These are phyloP conservation scores for Moesziomyces globuligerus DNA, from an alignment of 1,284 basidiomycete species.

Conservation along the genomic window DNA sequence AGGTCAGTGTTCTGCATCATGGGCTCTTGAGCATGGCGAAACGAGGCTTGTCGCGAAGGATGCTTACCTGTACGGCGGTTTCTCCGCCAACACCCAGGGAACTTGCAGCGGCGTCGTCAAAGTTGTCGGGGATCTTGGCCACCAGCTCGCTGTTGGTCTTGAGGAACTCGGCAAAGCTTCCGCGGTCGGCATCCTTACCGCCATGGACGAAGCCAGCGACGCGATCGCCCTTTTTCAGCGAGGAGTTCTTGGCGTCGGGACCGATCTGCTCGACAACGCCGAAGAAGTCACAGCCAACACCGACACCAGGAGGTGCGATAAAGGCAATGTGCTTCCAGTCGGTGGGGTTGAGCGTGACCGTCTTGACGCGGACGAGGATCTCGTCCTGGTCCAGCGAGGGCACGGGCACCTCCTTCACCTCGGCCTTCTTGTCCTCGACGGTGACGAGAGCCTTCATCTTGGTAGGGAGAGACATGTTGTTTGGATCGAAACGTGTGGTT, in stretches of 20 bases:
- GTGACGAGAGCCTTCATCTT: conserved; percentile 57
- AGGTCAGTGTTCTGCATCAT: too few relatives aligned
- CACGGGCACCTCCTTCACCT: conserved; percentile 49
- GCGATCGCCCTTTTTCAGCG: conserved; percentile 73
- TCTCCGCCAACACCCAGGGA: conserved; percentile 58
- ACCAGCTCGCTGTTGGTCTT: conserved; percentile 55
- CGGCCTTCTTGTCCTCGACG: conserved; percentile 46
- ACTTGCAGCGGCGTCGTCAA: conserved; percentile 40
- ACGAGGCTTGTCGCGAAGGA: not conserved
- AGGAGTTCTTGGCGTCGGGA: conserved; percentile 48
- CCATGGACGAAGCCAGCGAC: conserved; percentile 72
- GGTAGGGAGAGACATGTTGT: conserved; percentile 17
- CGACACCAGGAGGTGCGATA: conserved; percentile 65
- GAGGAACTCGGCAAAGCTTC: conserved; percentile 67
- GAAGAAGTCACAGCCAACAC: conserved; percentile 74
- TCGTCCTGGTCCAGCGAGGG: conserved; percentile 48
- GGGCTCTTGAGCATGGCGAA: too few relatives aligned
- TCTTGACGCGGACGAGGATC: conserved; percentile 50
- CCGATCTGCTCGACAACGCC: conserved; percentile 73
- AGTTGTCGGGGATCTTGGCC: conserved; percentile 50
- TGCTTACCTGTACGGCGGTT: conserved; percentile 54
- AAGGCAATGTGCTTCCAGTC: conserved; percentile 68
- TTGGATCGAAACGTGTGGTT: not conserved
- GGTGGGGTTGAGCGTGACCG: conserved; percentile 63
- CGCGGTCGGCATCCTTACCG: conserved; percentile 63